Conservation (phyloP, 208 protist species). For the Wallacemonas sp. region DNA sequence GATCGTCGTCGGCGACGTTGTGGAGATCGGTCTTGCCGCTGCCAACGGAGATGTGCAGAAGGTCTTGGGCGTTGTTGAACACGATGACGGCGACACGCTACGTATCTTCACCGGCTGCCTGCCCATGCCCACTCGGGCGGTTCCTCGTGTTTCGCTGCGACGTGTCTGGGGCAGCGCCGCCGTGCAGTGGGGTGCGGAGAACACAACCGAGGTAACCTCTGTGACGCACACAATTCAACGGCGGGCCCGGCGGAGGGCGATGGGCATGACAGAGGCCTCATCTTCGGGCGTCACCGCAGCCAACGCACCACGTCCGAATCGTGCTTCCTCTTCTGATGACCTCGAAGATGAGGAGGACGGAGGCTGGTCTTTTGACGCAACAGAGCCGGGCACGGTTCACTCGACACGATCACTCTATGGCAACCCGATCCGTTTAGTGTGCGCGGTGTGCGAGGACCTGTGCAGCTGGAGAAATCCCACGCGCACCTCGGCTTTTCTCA, state of each 20-base stretch:
- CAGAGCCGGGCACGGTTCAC: neutral
- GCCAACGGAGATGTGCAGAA: slow-evolving; percentile 10
- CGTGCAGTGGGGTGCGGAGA: slow-evolving; percentile 10
- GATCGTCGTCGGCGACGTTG: slow-evolving; percentile 23
- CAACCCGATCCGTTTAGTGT: slow-evolving; percentile 11
- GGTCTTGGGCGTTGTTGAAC: slow-evolving; percentile 30
- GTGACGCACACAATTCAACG: slow-evolving; percentile 6
- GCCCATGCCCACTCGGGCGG: slow-evolving; percentile 5
- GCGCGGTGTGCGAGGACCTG: neutral
- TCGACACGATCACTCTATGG: neutral
- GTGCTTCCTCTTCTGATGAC: slow-evolving; percentile 1
- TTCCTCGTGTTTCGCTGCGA: slow-evolving; percentile 16
- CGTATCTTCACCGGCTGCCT: slow-evolving; percentile 13
- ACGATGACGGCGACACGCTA: slow-evolving; percentile 13
- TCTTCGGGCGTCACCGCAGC: neutral
- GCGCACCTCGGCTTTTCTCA: neutral
- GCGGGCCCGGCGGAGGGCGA: neutral
- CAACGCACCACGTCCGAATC: neutral
- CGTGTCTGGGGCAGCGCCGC: slow-evolving; percentile 9
- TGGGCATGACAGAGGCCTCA: slow-evolving; percentile 1
- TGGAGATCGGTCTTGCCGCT: slow-evolving; percentile 15
- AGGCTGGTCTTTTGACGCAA: neutral
- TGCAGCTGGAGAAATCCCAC: neutral
- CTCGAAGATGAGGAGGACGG: neutral
- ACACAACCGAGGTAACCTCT: slow-evolving; percentile 2